Conservation (phyloP, 768 basidiomycete genomes). For the Naganishia vishniacii region DNA sequence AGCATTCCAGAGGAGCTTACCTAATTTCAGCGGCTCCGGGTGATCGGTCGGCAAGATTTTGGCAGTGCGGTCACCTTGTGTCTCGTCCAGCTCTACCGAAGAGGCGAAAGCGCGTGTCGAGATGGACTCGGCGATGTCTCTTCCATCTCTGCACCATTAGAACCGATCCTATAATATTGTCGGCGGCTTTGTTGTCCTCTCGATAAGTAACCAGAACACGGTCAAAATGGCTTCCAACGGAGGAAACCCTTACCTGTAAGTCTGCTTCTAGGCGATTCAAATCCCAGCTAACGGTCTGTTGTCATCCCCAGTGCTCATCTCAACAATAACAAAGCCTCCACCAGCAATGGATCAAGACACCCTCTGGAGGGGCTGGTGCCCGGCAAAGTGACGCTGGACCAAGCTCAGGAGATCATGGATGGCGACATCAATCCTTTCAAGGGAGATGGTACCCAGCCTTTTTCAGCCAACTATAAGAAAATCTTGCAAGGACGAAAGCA, state of each 20-base stretch:
- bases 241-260: constrained; percentile 45
- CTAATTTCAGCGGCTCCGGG: neutral
- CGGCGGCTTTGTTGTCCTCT: neutral
- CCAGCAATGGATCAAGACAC: constrained; percentile 37
- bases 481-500: constrained; percentile 79
- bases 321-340: constrained; percentile 4
- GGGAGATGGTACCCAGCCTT: constrained; percentile 52
- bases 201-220: constrained; percentile 17
- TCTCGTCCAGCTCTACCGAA: too few species aligned
- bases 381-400: constrained; percentile 60
- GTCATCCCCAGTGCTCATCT: neutral
- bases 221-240: constrained; percentile 26
- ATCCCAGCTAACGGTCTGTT: neutral
- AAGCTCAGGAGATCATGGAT: constrained; percentile 67
- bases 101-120: too few species aligned
- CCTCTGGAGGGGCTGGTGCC: constrained; percentile 72
- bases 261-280: neutral
- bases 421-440: constrained; percentile 84
- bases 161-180: too few species aligned
- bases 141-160: too few species aligned
- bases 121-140: too few species aligned
- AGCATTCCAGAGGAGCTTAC: neutral
- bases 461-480: constrained; percentile 72
- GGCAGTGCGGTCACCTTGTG: constrained; percentile 11
- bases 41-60: neutral